Evolutionary conservation across 2,329 filamentous ascomycete species (phyloP).

Genomic region (Delphinella strobiligena): DNA sequence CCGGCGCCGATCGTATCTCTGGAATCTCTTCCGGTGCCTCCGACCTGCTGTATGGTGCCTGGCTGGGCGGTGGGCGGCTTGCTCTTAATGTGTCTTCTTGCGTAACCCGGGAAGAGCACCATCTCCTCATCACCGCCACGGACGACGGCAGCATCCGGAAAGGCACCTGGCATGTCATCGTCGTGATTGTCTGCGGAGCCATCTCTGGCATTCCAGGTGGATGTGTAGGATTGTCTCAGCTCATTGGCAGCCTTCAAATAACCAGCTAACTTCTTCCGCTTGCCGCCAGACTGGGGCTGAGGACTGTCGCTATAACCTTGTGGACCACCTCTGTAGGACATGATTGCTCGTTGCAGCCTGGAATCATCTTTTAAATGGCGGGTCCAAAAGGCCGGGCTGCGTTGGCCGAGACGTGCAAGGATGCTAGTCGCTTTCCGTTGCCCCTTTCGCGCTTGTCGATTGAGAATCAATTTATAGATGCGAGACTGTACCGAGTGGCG

Average conservation of each 20-base stretch:
- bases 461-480: slow-evolving; percentile 63
- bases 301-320: slow-evolving; percentile 23
- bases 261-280: slow-evolving; percentile 65
- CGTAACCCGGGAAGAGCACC: slow-evolving; percentile 91
- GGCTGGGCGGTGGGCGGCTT: slow-evolving; percentile 24
- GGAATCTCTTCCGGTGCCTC: slow-evolving; percentile 28
- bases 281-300: slow-evolving; percentile 49
- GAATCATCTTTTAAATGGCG: slow-evolving; percentile 21
- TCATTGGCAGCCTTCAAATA: slow-evolving; percentile 63
- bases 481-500: slow-evolving; percentile 61
- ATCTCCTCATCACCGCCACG: slow-evolving; percentile 78
- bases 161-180: slow-evolving; percentile 56
- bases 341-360: slow-evolving; percentile 15
- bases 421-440: slow-evolving; percentile 19
- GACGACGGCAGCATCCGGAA: slow-evolving; percentile 73
- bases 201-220: slow-evolving; percentile 32
- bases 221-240: slow-evolving; percentile 53
- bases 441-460: slow-evolving; percentile 38
- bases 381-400: slow-evolving; percentile 17
- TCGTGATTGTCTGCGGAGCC: slow-evolving; percentile 32
- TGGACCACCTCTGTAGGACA: slow-evolving; percentile 18
- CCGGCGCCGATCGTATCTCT: slow-evolving; percentile 35
- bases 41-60: slow-evolving; percentile 24
- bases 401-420: slow-evolving; percentile 18
- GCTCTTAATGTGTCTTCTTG: slow-evolving; percentile 53